These are phyloP conservation scores for Tulasnella sp. DNA, from an alignment of 768 basidiomycete genomes.

Conservation along the genomic window DNA sequence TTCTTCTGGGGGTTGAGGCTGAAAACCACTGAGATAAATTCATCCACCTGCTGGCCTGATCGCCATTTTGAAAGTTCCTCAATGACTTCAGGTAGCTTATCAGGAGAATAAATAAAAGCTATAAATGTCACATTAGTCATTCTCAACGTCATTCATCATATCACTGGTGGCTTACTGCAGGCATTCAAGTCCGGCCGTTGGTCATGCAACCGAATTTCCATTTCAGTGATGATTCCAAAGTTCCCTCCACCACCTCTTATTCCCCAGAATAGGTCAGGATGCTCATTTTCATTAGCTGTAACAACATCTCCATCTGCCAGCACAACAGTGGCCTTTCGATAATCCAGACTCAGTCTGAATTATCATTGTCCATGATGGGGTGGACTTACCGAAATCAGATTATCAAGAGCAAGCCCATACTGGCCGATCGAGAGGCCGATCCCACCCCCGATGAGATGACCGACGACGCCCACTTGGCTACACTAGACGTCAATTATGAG, in stretches of 20 bases:
- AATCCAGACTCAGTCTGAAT: neutral
- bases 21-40: neutral
- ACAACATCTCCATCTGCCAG: constrained; percentile 9
- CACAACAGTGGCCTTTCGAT: constrained; percentile 8
- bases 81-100: neutral
- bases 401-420: constrained; percentile 9
- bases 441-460: constrained; percentile 1
- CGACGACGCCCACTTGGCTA: neutral
- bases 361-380: neutral
- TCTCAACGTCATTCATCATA: too few species aligned
- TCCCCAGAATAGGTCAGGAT: constrained; percentile 13
- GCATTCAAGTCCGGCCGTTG: constrained; percentile 4
- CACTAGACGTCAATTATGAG: neutral
- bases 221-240: constrained; percentile 2
- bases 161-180: neutral
- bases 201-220: neutral
- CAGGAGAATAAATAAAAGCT: neutral
- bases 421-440: neutral
- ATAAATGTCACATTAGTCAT: too few species aligned
- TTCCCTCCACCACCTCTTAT: constrained; percentile 5
- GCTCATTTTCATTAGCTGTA: neutral
- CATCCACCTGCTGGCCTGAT: neutral
- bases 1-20: neutral
- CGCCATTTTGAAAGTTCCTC: neutral
- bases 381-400: neutral